Evolutionary conservation across 2,329 filamentous ascomycete genomes (phyloP).

Genomic region (Byssochlamys sp.): DNA sequence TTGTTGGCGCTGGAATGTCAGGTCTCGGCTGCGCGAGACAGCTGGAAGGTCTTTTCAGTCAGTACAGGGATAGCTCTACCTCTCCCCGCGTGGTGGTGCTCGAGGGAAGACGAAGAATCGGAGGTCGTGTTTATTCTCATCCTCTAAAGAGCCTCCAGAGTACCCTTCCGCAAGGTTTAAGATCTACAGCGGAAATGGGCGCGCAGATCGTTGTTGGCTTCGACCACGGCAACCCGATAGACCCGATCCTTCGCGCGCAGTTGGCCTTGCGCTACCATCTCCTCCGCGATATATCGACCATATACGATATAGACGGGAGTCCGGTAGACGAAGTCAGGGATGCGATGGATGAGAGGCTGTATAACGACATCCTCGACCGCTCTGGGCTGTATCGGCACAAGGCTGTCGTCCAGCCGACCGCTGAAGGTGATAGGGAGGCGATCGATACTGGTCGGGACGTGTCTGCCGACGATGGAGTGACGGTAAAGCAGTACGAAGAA

Average conservation of each 20-base stretch:
- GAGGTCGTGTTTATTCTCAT: constrained; percentile 87
- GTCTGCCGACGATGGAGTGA: constrained; percentile 56
- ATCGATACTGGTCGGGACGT: constrained; percentile 78
- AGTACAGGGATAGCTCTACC: constrained; percentile 61
- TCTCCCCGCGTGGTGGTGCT: constrained; percentile 66
- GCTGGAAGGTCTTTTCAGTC: constrained; percentile 71
- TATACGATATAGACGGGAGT: constrained; percentile 61
- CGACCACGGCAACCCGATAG: constrained; percentile 86
- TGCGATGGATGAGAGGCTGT: constrained; percentile 76
- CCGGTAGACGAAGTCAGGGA: constrained; percentile 71
- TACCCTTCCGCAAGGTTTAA: constrained; percentile 45
- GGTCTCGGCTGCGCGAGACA: constrained; percentile 87
- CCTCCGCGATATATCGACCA: constrained; percentile 67
- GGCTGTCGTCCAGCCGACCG: constrained; percentile 55
- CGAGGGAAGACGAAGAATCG: constrained; percentile 77
- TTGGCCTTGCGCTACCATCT: constrained; percentile 77
- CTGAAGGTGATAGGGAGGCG: constrained; percentile 72
- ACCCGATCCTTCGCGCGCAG: constrained; percentile 82
- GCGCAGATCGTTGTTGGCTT: constrained; percentile 98
- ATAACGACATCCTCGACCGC: constrained; percentile 87
- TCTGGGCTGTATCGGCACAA: constrained; percentile 86
- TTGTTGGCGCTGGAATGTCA: constrained; percentile 90
- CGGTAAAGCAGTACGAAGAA: constrained; percentile 65
- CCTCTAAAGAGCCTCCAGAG: constrained; percentile 52
- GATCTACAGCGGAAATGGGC: constrained; percentile 85